Conservation (phyloP, 129 eudicot species). For the Centella asiatica region DNA sequence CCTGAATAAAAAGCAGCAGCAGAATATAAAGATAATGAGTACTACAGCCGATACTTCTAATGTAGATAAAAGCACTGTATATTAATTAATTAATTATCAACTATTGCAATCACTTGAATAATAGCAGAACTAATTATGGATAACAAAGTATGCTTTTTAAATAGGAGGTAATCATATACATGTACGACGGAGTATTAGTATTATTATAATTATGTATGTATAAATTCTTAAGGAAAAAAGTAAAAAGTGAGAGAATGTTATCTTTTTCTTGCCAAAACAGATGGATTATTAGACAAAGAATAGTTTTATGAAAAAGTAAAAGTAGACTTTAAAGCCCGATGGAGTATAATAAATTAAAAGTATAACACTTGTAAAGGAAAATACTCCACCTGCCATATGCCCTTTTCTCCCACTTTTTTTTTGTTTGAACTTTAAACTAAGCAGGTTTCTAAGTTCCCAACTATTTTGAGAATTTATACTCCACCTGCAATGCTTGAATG, state of each 20-base stretch:
- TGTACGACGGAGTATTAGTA: background rate
- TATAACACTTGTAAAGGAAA: background rate
- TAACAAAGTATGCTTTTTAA: background rate
- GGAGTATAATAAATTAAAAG: background rate
- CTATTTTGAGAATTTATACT: no score
- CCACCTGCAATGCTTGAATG: background rate
- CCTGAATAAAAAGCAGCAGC: no score
- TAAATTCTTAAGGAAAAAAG: no score
- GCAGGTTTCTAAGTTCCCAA: no score
- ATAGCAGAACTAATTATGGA: background rate
- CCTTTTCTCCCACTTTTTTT: background rate
- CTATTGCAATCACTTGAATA: background rate
- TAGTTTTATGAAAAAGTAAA: background rate
- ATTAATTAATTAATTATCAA: no score
- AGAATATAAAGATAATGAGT: background rate
- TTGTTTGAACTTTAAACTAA: no score
- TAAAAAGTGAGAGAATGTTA: no score
- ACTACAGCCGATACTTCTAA: no score
- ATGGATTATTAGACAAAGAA: no score
- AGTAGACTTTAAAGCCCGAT: no score
- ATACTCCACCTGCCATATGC: background rate
- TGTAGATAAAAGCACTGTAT: no score
- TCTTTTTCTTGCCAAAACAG: no score
- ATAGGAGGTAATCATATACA: background rate
- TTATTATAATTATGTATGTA: background rate